These are phyloP conservation scores for Strigomonas galati DNA, from an alignment of 208 protist genomes.

Conservation along the genomic window DNA sequence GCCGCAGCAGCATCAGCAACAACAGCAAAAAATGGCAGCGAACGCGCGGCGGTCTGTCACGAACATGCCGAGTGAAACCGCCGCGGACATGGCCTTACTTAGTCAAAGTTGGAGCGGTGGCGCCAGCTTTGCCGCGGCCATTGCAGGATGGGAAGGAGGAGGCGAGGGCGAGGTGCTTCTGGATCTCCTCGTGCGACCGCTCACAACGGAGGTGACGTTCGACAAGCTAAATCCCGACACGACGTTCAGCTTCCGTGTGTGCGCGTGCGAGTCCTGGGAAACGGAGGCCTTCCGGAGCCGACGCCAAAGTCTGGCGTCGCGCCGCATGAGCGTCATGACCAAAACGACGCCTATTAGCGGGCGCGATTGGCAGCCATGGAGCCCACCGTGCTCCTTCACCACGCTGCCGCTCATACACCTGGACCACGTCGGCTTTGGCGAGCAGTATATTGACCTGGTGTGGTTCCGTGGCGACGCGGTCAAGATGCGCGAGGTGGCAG, in stretches of 20 bases:
- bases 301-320: constrained; percentile 2
- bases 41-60: neutral
- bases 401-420: constrained; percentile 75
- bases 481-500: constrained; percentile 19
- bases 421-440: constrained; percentile 78
- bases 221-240: constrained; percentile 36
- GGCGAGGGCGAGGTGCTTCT: constrained; percentile 27
- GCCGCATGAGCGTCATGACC: constrained; percentile 14
- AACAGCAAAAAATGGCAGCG: neutral
- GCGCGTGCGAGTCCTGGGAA: constrained; percentile 32
- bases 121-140: too few relatives aligned
- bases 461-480: constrained; percentile 64
- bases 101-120: neutral
- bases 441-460: constrained; percentile 91
- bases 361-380: constrained; percentile 86
- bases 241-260: constrained; percentile 40
- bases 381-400: constrained; percentile 27
- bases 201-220: constrained; percentile 32
- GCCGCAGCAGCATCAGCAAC: neutral
- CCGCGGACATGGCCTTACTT: neutral
- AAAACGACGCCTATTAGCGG: constrained; percentile 1
- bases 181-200: constrained; percentile 37
- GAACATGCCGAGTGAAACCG: neutral
- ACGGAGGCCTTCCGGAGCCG: neutral
- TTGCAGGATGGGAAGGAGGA: neutral